phyloP scores from a whole-genome alignment of 2,329 filamentous ascomycete species.

The Calonectria naviculata region DNA sequence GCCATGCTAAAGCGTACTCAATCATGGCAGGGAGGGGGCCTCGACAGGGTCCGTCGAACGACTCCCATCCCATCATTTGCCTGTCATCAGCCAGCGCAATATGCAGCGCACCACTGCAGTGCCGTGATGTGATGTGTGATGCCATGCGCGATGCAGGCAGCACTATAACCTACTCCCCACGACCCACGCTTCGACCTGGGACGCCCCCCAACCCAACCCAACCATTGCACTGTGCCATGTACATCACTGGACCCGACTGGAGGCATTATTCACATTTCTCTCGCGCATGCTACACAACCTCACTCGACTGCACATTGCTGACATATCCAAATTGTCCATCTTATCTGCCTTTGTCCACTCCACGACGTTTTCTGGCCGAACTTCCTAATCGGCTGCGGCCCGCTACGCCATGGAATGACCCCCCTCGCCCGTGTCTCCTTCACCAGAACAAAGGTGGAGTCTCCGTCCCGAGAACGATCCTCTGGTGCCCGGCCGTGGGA shows the following conservation, averaged over 20 bases:
- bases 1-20: background rate
- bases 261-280: slow-evolving; percentile 1
- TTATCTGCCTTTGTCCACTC: background rate
- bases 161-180: slow-evolving; percentile 3
- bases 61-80: slow-evolving; percentile 19
- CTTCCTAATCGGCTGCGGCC: slow-evolving; percentile 6
- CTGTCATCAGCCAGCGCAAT: slow-evolving; percentile 14
- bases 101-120: slow-evolving; percentile 8
- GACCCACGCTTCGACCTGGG: background rate
- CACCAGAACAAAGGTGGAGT: background rate
- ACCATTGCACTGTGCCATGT: background rate
- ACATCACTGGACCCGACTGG: background rate
- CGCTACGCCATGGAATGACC: background rate
- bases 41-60: slow-evolving; percentile 20
- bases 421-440: background rate
- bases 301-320: background rate
- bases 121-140: slow-evolving; percentile 18
- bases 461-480: background rate
- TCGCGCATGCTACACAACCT: background rate
- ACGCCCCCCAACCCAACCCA: background rate
- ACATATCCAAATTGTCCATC: background rate
- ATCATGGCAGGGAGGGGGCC: slow-evolving; percentile 14
- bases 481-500: background rate
- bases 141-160: slow-evolving; percentile 10
- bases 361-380: background rate